These are phyloP conservation scores for Diplodia intermedia DNA, from an alignment of 2,329 filamentous ascomycete genomes.

Conservation along the genomic window DNA sequence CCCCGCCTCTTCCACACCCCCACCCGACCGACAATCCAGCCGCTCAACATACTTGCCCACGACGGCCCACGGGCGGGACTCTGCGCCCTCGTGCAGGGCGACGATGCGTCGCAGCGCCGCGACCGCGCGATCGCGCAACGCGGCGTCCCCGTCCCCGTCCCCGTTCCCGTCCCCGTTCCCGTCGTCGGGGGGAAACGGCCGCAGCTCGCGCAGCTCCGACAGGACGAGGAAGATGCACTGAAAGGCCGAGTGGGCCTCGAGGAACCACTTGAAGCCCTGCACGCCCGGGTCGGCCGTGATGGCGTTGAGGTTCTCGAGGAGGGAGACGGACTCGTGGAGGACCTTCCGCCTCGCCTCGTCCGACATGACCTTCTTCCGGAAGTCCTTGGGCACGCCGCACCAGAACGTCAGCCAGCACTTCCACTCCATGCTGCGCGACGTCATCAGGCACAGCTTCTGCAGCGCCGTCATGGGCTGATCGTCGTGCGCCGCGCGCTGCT, in stretches of 20 bases:
- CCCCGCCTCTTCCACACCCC: too few relatives aligned
- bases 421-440: background rate
- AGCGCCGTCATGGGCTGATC: background rate
- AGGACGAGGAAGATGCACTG: conserved; percentile 46
- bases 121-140: background rate
- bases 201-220: conserved; percentile 47
- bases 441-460: background rate
- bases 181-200: conserved; percentile 35
- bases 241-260: conserved; percentile 36
- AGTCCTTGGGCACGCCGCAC: background rate
- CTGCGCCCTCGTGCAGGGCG: background rate
- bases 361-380: background rate
- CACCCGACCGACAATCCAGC: background rate
- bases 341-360: background rate
- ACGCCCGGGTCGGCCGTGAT: background rate
- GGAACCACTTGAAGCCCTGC: conserved; percentile 42
- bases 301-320: background rate
- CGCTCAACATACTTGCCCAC: background rate
- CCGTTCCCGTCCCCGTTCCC: too few relatives aligned
- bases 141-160: background rate
- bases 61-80: background rate
- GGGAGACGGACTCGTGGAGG: conserved; percentile 3
- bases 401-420: conserved; percentile 21
- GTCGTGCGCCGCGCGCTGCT: background rate
- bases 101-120: too few relatives aligned